Percentiles rank a stretch among this genome's conserved stretches.
Conservation (phyloP, 192 early-diverging fungal genomes). For the Podila verticillata region DNA sequence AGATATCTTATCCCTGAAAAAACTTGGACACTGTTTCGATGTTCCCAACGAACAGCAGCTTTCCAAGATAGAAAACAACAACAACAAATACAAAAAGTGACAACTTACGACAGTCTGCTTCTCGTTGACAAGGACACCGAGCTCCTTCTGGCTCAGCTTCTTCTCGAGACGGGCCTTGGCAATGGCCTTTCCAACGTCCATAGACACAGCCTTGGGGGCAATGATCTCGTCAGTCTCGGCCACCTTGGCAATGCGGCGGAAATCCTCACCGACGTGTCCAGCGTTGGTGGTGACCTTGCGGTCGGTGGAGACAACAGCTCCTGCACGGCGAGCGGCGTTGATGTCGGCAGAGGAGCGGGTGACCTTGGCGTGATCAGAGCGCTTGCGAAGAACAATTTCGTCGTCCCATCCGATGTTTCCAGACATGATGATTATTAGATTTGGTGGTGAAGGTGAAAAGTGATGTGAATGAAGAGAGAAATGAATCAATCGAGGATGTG, state of each 20-base stretch:
- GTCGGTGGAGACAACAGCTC: constrained; percentile 75
- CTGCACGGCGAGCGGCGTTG: constrained; percentile 79
- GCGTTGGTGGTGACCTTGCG: constrained; percentile 77
- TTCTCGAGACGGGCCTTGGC: constrained; percentile 81
- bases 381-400: constrained; percentile 84
- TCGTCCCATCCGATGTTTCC: constrained; percentile 75
- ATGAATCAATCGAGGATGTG: neutral
- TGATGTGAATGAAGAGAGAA: neutral
- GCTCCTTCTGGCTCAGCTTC: constrained; percentile 87
- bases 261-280: constrained; percentile 70
- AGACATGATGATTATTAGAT: constrained; percentile 16
- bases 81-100: neutral
- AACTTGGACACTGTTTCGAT: no score
- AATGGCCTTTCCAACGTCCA: constrained; percentile 84
- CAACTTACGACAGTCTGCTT: constrained; percentile 81
- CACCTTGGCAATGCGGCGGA: constrained; percentile 84
- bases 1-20: neutral
- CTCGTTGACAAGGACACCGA: constrained; percentile 91
- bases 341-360: constrained; percentile 69
- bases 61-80: constrained; percentile 4
- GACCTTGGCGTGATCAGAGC: constrained; percentile 66
- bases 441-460: neutral
- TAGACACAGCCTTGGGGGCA: constrained; percentile 70
- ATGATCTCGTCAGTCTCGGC: constrained; percentile 90
- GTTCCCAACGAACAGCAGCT: neutral